These are phyloP conservation scores for Aureobasidium melanogenum DNA, from an alignment of 2,329 filamentous ascomycete species.

Conservation along the genomic window DNA sequence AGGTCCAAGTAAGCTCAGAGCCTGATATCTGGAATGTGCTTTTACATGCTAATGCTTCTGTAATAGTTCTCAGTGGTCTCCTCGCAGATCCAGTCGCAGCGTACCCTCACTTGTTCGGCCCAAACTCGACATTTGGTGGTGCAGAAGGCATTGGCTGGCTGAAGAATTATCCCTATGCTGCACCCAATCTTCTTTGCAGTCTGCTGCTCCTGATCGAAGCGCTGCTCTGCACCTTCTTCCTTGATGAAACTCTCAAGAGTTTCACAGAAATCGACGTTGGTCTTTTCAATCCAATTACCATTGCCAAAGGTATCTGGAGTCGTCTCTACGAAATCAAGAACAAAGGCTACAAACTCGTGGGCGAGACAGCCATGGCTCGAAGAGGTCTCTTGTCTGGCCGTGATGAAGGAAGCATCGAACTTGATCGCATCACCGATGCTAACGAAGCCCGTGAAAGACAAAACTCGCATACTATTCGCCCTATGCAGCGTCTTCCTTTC, in stretches of 20 bases:
- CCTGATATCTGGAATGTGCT: background rate
- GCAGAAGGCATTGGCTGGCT: conserved; percentile 51
- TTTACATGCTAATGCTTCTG: background rate
- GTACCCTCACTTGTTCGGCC: conserved; percentile 50
- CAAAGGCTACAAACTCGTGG: conserved; percentile 22
- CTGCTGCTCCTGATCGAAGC: conserved; percentile 47
- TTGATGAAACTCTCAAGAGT: conserved; percentile 45
- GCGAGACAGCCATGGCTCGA: conserved; percentile 19
- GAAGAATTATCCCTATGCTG: conserved; percentile 51
- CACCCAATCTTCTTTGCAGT: conserved; percentile 55
- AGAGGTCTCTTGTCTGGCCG: conserved; percentile 24
- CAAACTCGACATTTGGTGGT: conserved; percentile 45
- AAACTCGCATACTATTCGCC: conserved; percentile 18
- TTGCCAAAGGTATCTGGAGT: conserved; percentile 16
- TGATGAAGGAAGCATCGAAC: conserved; percentile 24
- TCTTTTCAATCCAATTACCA: conserved; percentile 19
- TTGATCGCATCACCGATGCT: conserved; percentile 24
- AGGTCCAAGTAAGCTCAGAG: conserved; percentile 23
- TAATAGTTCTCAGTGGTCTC: conserved; percentile 51
- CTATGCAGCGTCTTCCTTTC: conserved; percentile 37
- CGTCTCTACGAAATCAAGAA: conserved; percentile 19
- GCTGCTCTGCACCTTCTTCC: conserved; percentile 46
- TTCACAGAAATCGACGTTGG: conserved; percentile 15
- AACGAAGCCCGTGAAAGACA: conserved; percentile 20
- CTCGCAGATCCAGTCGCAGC: conserved; percentile 52